A percentile compares a stretch with the other conserved stretches of the same genome.
phyloP scores from a whole-genome alignment of 148 eudicot genomes.

The Fagopyrum esculentum region DNA sequence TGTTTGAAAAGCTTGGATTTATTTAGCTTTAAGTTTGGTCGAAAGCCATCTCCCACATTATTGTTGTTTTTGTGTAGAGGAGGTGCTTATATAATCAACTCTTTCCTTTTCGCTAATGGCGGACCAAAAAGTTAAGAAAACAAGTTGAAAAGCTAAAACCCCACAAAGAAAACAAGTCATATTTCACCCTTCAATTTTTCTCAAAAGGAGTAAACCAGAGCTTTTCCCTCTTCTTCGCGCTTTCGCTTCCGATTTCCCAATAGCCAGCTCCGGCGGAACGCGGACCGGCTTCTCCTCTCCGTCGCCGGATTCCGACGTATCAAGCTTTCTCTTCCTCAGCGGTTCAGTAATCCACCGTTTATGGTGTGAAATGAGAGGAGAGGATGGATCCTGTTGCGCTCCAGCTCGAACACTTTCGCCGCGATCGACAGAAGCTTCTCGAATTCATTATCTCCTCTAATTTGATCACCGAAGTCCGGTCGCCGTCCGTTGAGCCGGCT shows the following conservation, averaged over 20 bases:
- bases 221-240: neutral
- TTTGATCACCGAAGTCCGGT: constrained; percentile 38
- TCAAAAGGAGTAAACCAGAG: neutral
- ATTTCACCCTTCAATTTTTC: neutral
- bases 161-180: neutral
- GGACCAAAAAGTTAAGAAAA: constrained; percentile 6
- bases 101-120: neutral
- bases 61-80: neutral
- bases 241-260: neutral
- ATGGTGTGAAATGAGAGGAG: constrained; percentile 9
- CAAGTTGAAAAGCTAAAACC: neutral
- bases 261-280: neutral
- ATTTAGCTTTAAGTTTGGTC: neutral
- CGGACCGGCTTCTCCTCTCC: neutral
- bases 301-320: neutral
- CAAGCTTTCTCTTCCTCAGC: neutral
- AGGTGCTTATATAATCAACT: neutral
- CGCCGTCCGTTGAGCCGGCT: constrained; percentile 31
- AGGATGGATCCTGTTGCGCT: constrained; percentile 13
- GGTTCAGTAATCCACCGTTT: neutral
- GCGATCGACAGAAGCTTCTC: constrained; percentile 68
- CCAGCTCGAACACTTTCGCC: constrained; percentile 39
- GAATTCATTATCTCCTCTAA: constrained; percentile 54
- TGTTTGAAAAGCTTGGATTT: neutral
- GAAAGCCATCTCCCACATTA: neutral